Percentiles rank a stretch among this genome's conserved stretches.
Evolutionary conservation across 495 filamentous ascomycete species (phyloP).

Genomic region (Penicillium psychrofluorescens): DNA sequence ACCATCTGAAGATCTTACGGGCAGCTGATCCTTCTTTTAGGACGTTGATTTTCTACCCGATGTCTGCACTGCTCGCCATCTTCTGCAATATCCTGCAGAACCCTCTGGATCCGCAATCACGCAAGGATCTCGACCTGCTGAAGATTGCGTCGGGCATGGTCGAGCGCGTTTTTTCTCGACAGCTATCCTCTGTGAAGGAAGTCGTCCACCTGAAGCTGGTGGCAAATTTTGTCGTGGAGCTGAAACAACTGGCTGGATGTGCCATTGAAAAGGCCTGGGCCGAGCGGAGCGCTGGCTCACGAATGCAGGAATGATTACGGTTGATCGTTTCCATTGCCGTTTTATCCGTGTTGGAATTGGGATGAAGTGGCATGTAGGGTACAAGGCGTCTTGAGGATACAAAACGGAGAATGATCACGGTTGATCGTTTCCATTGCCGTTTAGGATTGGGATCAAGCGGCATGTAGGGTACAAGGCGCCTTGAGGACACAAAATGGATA

Average conservation of each 20-base stretch:
- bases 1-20: neutral
- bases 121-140: constrained; percentile 35
- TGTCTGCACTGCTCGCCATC: constrained; percentile 41
- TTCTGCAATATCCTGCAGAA: constrained; percentile 46
- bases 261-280: constrained; percentile 37
- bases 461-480: no score
- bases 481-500: neutral
- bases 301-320: constrained; percentile 1
- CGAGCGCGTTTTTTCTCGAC: constrained; percentile 30
- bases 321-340: no score
- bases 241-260: constrained; percentile 35
- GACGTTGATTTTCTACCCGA: constrained; percentile 45
- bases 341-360: neutral
- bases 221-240: constrained; percentile 40
- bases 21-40: constrained; percentile 12
- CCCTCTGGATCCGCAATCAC: constrained; percentile 36
- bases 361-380: no score
- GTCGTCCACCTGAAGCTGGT: constrained; percentile 37
- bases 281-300: constrained; percentile 10
- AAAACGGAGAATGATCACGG: constrained; percentile 1
- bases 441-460: neutral
- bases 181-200: constrained; percentile 29
- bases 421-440: no score
- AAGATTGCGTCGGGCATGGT: constrained; percentile 35
- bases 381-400: no score